A percentile compares a stretch with the other conserved stretches of the same genome.
Conservation (phyloP, 2,329 filamentous ascomycete species). For the Helotiales sp. region DNA sequence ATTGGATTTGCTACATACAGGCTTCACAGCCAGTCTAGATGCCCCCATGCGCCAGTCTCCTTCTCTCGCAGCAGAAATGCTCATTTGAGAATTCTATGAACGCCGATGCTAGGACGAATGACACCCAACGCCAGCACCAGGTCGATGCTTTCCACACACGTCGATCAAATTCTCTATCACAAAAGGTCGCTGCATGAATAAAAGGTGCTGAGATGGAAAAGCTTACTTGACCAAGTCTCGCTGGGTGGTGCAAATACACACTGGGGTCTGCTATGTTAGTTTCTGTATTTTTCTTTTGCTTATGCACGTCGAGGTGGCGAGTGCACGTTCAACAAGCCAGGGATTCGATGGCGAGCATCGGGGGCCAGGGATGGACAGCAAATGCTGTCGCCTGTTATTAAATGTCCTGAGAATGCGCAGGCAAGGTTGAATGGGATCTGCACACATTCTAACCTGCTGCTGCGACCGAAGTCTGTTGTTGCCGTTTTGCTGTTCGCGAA, state of each 20-base stretch:
- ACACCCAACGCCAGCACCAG: not conserved
- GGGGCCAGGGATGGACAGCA: no score
- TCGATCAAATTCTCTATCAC: slow-evolving; percentile 14
- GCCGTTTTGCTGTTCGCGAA: slow-evolving; percentile 34
- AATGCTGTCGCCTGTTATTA: slow-evolving; percentile 29
- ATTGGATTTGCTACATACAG: slow-evolving; percentile 32
- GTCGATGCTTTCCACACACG: not conserved
- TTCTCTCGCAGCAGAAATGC: slow-evolving; percentile 12
- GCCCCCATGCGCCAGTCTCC: slow-evolving; percentile 16
- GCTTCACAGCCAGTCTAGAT: slow-evolving; percentile 23
- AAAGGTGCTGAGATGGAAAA: not conserved
- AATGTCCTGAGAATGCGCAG: slow-evolving; percentile 26
- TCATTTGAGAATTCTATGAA: slow-evolving; percentile 13
- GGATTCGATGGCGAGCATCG: no score
- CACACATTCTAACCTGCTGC: slow-evolving; percentile 34
- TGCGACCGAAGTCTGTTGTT: slow-evolving; percentile 34
- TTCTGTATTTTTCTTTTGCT: no score
- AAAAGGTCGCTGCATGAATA: not conserved
- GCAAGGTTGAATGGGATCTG: slow-evolving; percentile 18
- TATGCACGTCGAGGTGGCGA: no score
- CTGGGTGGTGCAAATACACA: not conserved
- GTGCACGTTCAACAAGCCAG: no score
- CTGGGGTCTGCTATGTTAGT: slow-evolving; percentile 1
- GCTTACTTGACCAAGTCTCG: not conserved
- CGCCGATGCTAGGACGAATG: slow-evolving; percentile 16